Evolutionary conservation across 345 rosid genomes (phyloP), one percentile per base, ranked within the genome.

Genomic region (Adansonia digitata): DNA sequence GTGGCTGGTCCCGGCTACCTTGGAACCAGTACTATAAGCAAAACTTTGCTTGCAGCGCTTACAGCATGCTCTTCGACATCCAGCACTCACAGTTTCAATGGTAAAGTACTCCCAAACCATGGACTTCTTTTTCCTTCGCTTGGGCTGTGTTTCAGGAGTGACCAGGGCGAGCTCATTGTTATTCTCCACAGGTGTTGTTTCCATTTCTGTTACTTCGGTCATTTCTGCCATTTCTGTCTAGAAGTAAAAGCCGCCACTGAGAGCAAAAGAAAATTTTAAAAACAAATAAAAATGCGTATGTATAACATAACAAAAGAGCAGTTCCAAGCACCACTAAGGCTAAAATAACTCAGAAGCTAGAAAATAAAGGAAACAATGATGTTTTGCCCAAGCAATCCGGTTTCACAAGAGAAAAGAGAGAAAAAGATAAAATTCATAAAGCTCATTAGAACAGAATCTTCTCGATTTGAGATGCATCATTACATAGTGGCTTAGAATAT

Each of bases 1-100:
- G 82, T 92, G 98, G 82, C 98, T 92, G 42, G 98, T 94, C 17
- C 98, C 98, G 71, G 98, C 97, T 5, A 94, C 98, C 80, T 94
- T 92, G 2, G 90, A 80, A 69, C 98, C 98, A 1, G 90, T 91
- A 81, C 98, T 92, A 71, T 94, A 94, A n/a, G 98, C 98, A 82
- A 94, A 94, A 78, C 95, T 94, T 84, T 94, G 97, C 73, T 89
- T 94, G 91, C 98, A 94, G 72, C 84, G 93, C 71, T 91, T 94
- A 85, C 98, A 94, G 80, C 81, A 86, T 37, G 97, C 98, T 76
- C 98, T 88, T 82, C 95, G 87, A 80, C 94, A 86, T 61, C 85
- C 91, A 5, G 94, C 74, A 55, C 94, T 83, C 1, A 91, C 90
- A 1, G 67, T 69, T 81, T 93, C 91, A 29, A 94, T 88, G 2